phyloP scores from a whole-genome alignment of 768 basidiomycete genomes.

The Clavulina sp. region DNA sequence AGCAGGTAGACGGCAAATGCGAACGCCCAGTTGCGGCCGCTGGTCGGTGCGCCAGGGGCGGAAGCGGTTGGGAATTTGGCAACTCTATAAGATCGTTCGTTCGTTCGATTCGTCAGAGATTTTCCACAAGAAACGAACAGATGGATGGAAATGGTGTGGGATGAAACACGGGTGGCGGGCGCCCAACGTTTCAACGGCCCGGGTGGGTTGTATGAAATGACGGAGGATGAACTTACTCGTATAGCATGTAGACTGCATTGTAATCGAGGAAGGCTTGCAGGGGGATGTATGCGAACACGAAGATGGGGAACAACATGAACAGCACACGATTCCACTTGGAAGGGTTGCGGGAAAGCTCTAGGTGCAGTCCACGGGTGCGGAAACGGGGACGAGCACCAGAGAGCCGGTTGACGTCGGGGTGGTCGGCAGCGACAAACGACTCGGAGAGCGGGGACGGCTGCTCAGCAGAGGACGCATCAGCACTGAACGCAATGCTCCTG shows the following conservation, averaged over 20 bases:
- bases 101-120: neutral
- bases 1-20: constrained; percentile 69
- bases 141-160: neutral
- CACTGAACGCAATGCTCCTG: neutral
- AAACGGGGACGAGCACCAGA: constrained; percentile 33
- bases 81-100: constrained; percentile 40
- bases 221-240: constrained; percentile 43
- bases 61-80: constrained; percentile 56
- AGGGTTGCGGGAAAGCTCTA: constrained; percentile 48
- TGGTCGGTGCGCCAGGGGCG: constrained; percentile 49
- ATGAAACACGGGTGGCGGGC: neutral
- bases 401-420: neutral
- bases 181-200: no score
- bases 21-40: constrained; percentile 64
- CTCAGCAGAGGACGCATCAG: constrained; percentile 3
- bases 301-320: constrained; percentile 51
- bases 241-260: constrained; percentile 65
- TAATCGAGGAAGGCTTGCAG: constrained; percentile 80
- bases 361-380: constrained; percentile 44
- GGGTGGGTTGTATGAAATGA: constrained; percentile 4
- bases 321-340: constrained; percentile 26
- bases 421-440: constrained; percentile 22
- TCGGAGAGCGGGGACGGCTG: constrained; percentile 23
- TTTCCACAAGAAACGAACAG: neutral
- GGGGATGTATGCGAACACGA: constrained; percentile 44